Evolutionary conservation across 805 yeast species (phyloP).

Genomic region (Candida nanaspora): DNA sequence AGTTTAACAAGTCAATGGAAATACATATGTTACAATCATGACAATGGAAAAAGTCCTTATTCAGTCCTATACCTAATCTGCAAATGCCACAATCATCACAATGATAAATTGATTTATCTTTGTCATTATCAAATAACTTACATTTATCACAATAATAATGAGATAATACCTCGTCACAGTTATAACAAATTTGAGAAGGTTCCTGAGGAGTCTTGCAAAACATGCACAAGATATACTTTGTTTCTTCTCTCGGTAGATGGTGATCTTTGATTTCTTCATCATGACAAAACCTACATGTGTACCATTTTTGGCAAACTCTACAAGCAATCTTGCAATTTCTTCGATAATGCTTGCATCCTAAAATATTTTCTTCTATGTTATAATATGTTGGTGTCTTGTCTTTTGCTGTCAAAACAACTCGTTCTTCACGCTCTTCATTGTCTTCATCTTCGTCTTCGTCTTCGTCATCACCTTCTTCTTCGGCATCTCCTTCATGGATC

Average conservation of each 20-base stretch:
- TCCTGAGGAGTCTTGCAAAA: slow-evolving; percentile 66
- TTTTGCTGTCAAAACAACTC: slow-evolving; percentile 36
- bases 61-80: slow-evolving; percentile 80
- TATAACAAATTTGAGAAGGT: slow-evolving; percentile 59
- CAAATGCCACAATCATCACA: slow-evolving; percentile 93
- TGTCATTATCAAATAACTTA: slow-evolving; percentile 76
- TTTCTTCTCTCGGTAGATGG: slow-evolving; percentile 50
- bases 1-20: slow-evolving; percentile 66
- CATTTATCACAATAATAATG: slow-evolving; percentile 73
- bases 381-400: slow-evolving; percentile 45
- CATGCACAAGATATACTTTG: slow-evolving; percentile 75
- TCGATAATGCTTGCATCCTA: slow-evolving; percentile 82
- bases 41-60: slow-evolving; percentile 88
- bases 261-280: slow-evolving; percentile 51
- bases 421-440: slow-evolving; percentile 18
- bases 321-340: slow-evolving; percentile 82
- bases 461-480: slow-evolving; percentile 4
- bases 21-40: slow-evolving; percentile 84
- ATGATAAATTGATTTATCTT: slow-evolving; percentile 76
- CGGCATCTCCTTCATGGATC: slow-evolving; percentile 9
- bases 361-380: slow-evolving; percentile 32
- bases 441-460: slow-evolving; percentile 12
- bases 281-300: slow-evolving; percentile 80
- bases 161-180: slow-evolving; percentile 62
- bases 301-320: slow-evolving; percentile 67